Percentiles rank a stretch among this genome's conserved stretches.
phyloP scores from a whole-genome alignment of 208 protist genomes.

The Wallacemonas sp. region DNA sequence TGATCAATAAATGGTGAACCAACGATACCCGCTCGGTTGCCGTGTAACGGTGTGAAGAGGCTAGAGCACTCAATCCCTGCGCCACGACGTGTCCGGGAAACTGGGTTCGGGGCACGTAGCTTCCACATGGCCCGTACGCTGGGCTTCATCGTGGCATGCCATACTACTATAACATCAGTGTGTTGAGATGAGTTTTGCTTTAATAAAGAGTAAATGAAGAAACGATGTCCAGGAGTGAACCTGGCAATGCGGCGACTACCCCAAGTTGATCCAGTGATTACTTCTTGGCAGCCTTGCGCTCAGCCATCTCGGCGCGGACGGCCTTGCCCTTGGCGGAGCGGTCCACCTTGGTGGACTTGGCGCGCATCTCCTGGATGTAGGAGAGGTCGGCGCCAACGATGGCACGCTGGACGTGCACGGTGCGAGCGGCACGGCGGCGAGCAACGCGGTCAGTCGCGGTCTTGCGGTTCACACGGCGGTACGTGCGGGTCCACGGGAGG shows the following conservation, averaged over 20 bases:
- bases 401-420: slow-evolving; percentile 74
- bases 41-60: too few relatives aligned
- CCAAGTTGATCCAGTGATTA: too few relatives aligned
- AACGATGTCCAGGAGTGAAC: neutral
- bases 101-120: too few relatives aligned
- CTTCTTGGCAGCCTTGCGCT: slow-evolving; percentile 93
- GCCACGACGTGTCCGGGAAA: too few relatives aligned
- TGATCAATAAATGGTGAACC: too few relatives aligned
- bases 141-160: too few relatives aligned
- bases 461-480: slow-evolving; percentile 94
- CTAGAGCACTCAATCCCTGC: too few relatives aligned
- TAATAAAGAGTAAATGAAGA: neutral
- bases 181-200: too few relatives aligned
- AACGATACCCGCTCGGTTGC: too few relatives aligned
- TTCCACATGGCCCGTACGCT: too few relatives aligned
- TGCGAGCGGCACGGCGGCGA: slow-evolving; percentile 78
- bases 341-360: slow-evolving; percentile 65
- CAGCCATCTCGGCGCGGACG: slow-evolving; percentile 85
- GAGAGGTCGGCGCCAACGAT: slow-evolving; percentile 89
- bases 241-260: neutral
- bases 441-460: slow-evolving; percentile 80
- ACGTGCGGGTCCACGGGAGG: slow-evolving; percentile 92
- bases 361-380: slow-evolving; percentile 89
- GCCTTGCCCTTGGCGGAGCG: slow-evolving; percentile 90
- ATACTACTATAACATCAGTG: too few relatives aligned